Evolutionary conservation across 2,329 filamentous ascomycete genomes (phyloP).

Genomic region (Colletotrichum salicis): DNA sequence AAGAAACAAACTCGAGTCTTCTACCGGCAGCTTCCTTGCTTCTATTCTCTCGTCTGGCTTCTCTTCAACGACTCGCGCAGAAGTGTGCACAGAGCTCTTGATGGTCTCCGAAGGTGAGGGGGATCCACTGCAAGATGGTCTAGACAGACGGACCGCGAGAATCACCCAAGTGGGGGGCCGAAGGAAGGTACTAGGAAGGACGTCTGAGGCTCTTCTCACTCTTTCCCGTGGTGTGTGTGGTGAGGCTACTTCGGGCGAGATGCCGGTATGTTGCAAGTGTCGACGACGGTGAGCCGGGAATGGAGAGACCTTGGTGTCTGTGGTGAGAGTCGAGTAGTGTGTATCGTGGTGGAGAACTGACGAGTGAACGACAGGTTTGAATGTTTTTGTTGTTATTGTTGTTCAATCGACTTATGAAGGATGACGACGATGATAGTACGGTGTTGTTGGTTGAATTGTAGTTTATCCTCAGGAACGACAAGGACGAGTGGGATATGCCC

Average conservation of each 20-base stretch:
- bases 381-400: neutral
- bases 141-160: slow-evolving; percentile 35
- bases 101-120: slow-evolving; percentile 24
- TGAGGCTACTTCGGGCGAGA: slow-evolving; percentile 24
- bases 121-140: slow-evolving; percentile 33
- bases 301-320: slow-evolving; percentile 31
- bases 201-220: slow-evolving; percentile 29
- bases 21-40: slow-evolving; percentile 27
- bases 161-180: slow-evolving; percentile 36
- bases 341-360: neutral
- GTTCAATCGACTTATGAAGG: neutral
- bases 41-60: slow-evolving; percentile 25
- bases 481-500: slow-evolving; percentile 10
- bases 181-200: slow-evolving; percentile 26
- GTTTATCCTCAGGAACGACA: slow-evolving; percentile 4
- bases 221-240: slow-evolving; percentile 20
- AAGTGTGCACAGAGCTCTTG: slow-evolving; percentile 36
- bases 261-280: slow-evolving; percentile 29
- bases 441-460: neutral
- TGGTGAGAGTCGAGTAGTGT: slow-evolving; percentile 12
- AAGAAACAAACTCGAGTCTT: slow-evolving; percentile 34
- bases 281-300: slow-evolving; percentile 32
- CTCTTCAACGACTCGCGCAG: slow-evolving; percentile 25
- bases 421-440: slow-evolving; percentile 12
- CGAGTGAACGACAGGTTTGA: neutral